A percentile compares a stretch with the other conserved stretches of the same genome.
Evolutionary conservation across 495 filamentous ascomycete species (phyloP).

Genomic region (Saxispiralis lemnorum): DNA sequence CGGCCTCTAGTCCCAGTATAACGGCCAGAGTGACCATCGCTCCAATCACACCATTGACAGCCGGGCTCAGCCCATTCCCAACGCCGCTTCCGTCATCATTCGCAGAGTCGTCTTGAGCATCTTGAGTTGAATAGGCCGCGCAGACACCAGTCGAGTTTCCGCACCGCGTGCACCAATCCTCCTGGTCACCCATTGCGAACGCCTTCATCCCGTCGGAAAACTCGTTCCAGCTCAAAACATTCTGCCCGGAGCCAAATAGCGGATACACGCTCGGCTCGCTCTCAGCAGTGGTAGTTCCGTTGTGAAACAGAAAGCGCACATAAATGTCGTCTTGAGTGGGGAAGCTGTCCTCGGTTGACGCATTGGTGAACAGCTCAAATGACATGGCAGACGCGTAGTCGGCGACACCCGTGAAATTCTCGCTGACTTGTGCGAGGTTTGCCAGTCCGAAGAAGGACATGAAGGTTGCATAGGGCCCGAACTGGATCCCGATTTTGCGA

Average conservation of each 20-base stretch:
- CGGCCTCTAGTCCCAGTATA: constrained; percentile 30
- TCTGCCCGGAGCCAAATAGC: constrained; percentile 41
- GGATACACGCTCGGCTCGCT: constrained; percentile 38
- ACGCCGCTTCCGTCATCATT: not conserved
- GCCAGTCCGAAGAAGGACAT: constrained; percentile 58
- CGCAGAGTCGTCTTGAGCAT: not conserved
- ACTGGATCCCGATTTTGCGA: constrained; percentile 41
- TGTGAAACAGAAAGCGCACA: constrained; percentile 62
- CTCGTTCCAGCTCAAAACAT: constrained; percentile 39
- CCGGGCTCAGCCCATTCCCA: constrained; percentile 24
- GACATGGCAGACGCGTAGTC: constrained; percentile 50
- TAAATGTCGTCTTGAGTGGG: constrained; percentile 40
- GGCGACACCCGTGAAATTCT: constrained; percentile 51
- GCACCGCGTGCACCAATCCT: constrained; percentile 54
- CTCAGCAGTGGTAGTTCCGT: constrained; percentile 45
- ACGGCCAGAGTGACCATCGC: constrained; percentile 44
- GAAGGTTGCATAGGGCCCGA: constrained; percentile 55
- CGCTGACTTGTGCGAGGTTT: constrained; percentile 35
- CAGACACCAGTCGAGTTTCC: constrained; percentile 46
- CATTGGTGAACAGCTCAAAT: constrained; percentile 57
- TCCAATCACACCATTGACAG: constrained; percentile 39
- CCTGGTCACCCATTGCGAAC: constrained; percentile 39
- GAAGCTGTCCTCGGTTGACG: constrained; percentile 26
- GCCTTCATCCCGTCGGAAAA: constrained; percentile 43
- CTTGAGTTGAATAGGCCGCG: constrained; percentile 21